Evolutionary conservation across 73 alveolate genomes (phyloP).

Genomic region (Paramecium caudatum): DNA sequence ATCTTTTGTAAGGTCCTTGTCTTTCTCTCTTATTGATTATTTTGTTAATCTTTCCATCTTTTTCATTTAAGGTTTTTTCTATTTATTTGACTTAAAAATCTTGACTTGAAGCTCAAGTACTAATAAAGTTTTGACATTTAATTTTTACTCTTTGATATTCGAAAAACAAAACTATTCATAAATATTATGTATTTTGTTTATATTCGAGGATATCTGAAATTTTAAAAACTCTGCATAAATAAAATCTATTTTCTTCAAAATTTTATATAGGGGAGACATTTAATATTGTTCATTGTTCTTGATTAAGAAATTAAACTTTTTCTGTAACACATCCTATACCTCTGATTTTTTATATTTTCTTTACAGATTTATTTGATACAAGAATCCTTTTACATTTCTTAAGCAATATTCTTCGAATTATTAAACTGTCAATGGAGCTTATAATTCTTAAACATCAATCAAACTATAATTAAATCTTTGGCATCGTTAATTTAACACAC

Average conservation of each 20-base stretch:
- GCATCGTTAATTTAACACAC: neutral
- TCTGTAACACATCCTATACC: constrained; percentile 6
- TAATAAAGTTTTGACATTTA: neutral
- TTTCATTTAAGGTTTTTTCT: neutral
- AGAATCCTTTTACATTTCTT: neutral
- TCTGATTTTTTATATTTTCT: constrained; percentile 9
- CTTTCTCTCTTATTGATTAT: constrained; percentile 45
- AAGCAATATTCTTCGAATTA: neutral
- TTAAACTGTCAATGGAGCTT: neutral
- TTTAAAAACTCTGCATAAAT: constrained; percentile 22
- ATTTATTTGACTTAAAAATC: neutral
- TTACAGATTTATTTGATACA: neutral
- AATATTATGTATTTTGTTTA: neutral
- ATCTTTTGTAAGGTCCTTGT: neutral
- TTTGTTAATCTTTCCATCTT: constrained; percentile 36
- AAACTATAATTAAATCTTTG: neutral
- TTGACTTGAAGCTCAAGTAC: neutral
- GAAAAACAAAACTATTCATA: neutral
- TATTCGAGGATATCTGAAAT: neutral
- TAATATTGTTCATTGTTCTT: neutral
- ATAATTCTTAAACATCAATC: neutral
- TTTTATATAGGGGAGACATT: neutral
- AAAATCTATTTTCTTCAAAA: neutral
- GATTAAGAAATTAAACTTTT: constrained; percentile 1
- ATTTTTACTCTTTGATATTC: no score